A percentile compares a stretch with the other conserved stretches of the same genome.
These are phyloP conservation scores for Claviceps arundinis DNA, from an alignment of 2,329 filamentous ascomycete species.

Conservation along the genomic window DNA sequence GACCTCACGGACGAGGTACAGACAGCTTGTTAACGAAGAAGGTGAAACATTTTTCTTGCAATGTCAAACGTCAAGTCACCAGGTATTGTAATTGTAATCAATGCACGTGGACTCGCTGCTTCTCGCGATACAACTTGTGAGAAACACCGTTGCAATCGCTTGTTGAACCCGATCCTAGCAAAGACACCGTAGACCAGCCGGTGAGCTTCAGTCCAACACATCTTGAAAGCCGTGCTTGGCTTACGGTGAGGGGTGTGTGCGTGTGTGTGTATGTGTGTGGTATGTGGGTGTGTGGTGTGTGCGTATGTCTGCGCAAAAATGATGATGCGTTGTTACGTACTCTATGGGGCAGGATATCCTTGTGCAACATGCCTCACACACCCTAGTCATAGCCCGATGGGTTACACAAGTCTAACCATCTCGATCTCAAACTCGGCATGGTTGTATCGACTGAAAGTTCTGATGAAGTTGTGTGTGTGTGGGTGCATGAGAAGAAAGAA, in stretches of 20 bases:
- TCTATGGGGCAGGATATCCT: background rate
- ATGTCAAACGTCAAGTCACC: background rate
- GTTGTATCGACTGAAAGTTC: background rate
- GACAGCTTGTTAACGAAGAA: background rate
- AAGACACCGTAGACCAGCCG: background rate
- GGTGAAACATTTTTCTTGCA: conserved; percentile 1
- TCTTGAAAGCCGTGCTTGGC: background rate
- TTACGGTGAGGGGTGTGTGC: background rate
- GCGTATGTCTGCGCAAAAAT: background rate
- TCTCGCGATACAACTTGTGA: conserved; percentile 1
- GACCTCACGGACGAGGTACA: background rate
- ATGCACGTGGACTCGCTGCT: conserved; percentile 1
- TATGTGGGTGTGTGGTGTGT: background rate
- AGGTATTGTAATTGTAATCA: conserved; percentile 1
- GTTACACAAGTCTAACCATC: background rate
- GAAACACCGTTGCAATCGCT: background rate
- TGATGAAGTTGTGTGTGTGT: background rate
- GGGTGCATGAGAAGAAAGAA: background rate
- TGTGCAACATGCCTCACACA: background rate
- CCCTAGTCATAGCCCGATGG: background rate
- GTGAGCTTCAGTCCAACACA: background rate
- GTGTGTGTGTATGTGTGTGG: background rate
- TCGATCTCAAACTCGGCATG: background rate
- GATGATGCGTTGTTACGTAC: background rate
- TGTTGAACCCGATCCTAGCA: background rate